phyloP scores from a whole-genome alignment of 2,329 filamentous ascomycete species.

The Aspergillaceae sp. region DNA sequence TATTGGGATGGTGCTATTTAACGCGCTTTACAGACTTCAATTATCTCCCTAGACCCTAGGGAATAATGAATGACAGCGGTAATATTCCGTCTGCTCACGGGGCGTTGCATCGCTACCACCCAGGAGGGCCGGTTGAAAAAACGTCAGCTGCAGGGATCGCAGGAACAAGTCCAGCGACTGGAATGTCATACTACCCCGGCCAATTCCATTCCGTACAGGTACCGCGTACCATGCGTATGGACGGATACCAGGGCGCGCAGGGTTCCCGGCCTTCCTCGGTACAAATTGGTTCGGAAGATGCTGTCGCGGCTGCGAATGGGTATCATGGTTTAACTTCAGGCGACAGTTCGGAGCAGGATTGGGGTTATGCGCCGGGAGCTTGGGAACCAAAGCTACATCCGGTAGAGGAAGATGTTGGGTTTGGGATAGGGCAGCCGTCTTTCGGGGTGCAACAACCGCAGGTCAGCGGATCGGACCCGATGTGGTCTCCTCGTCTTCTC shows the following conservation, averaged over 20 bases:
- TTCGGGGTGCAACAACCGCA: neutral
- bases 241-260: constrained; percentile 12
- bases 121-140: neutral
- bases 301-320: constrained; percentile 6
- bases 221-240: constrained; percentile 4
- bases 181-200: neutral
- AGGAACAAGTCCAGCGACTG: no score
- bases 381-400: neutral
- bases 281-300: constrained; percentile 12
- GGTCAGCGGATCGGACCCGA: no score
- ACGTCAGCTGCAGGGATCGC: neutral
- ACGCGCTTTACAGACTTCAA: neutral
- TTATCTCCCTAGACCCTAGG: neutral
- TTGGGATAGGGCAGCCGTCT: neutral
- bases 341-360: constrained; percentile 14
- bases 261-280: constrained; percentile 7
- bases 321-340: constrained; percentile 2
- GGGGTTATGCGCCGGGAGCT: neutral
- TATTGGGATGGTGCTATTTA: neutral
- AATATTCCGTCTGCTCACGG: neutral
- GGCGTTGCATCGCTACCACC: neutral
- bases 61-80: neutral
- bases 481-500: neutral
- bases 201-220: neutral
- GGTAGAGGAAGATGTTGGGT: neutral